Evolutionary conservation across 441 rosid species (phyloP).

Genomic region (Euphorbia schlechtendalii): DNA sequence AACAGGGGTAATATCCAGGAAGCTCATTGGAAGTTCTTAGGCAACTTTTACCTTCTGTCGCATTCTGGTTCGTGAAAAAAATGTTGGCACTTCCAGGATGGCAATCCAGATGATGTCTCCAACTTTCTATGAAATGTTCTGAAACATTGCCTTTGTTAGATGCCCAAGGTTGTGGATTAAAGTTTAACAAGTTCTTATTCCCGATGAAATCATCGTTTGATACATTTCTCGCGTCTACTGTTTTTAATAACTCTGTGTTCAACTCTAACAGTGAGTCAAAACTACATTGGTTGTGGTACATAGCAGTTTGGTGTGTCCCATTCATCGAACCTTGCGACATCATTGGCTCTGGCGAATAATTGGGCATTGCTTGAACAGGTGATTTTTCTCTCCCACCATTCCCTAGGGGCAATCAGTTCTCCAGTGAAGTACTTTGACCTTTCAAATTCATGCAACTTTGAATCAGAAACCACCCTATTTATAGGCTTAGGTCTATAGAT

Average conservation of each 20-base stretch:
- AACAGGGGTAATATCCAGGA: too few species aligned
- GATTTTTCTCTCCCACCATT: constrained; percentile 33
- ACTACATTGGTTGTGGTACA: constrained; percentile 23
- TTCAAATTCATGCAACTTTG: constrained; percentile 40
- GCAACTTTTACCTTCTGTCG: too few species aligned
- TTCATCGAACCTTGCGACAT: constrained; percentile 32
- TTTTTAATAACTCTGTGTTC: constrained; percentile 23
- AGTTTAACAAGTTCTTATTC: constrained; percentile 21
- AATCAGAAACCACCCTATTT: constrained; percentile 53
- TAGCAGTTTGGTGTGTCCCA: constrained; percentile 20
- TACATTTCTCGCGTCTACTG: constrained; percentile 20
- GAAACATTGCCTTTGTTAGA: constrained; percentile 23
- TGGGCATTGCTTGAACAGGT: constrained; percentile 33
- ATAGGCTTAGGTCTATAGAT: constrained; percentile 27
- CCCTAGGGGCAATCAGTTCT: constrained; percentile 28
- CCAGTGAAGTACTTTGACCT: constrained; percentile 29
- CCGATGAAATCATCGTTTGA: constrained; percentile 5
- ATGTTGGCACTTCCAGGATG: constrained; percentile 22
- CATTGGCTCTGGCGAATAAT: constrained; percentile 25
- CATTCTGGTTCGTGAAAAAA: constrained; percentile 26
- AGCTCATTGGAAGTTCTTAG: too few species aligned
- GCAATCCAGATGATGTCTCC: constrained; percentile 23
- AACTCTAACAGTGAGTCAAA: constrained; percentile 21
- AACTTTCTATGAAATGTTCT: constrained; percentile 25
- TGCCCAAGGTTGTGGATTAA: constrained; percentile 26